Percentiles rank a stretch among this genome's conserved stretches.
Evolutionary conservation across 2,329 filamentous ascomycete genomes (phyloP).

Genomic region (Neonectria neomacrospora): DNA sequence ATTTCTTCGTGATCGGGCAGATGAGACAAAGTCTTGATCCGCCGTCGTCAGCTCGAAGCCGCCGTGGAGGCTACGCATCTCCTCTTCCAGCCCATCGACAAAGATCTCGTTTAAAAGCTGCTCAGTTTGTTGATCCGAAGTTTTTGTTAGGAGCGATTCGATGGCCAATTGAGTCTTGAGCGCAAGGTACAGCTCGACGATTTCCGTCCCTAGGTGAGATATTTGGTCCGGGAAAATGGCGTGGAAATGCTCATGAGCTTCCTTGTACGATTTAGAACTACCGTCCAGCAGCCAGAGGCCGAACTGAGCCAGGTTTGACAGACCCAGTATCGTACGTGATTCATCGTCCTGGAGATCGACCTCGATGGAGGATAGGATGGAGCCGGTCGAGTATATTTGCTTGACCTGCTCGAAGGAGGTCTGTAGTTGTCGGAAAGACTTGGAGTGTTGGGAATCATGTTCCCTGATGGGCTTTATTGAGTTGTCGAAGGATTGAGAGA

Average conservation of each 20-base stretch:
- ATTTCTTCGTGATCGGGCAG: conserved; percentile 49
- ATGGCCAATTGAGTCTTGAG: conserved; percentile 65
- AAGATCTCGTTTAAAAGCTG: conserved; percentile 68
- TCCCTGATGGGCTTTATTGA: conserved; percentile 49
- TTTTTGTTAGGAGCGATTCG: conserved; percentile 60
- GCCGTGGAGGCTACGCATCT: conserved; percentile 51
- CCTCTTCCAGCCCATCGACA: conserved; percentile 64
- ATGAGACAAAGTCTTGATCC: conserved; percentile 49
- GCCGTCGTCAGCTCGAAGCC: conserved; percentile 48
- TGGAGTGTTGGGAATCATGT: conserved; percentile 48
- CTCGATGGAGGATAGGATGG: conserved; percentile 50
- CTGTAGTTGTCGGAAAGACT: conserved; percentile 48
- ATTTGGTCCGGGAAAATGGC: conserved; percentile 57
- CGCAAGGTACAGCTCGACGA: conserved; percentile 58
- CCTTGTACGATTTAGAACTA: conserved; percentile 52
- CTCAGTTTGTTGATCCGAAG: conserved; percentile 61
- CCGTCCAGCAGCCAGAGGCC: conserved; percentile 54
- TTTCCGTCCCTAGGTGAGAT: conserved; percentile 56
- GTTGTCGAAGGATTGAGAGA: conserved; percentile 53
- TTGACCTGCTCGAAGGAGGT: conserved; percentile 49
- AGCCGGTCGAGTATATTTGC: conserved; percentile 48
- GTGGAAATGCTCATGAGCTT: conserved; percentile 59
- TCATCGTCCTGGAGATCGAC: conserved; percentile 49
- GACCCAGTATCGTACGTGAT: conserved; percentile 53
- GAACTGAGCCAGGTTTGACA: conserved; percentile 62